Evolutionary conservation across 1,139 yeast species (phyloP).

Genomic region (Blastobotrys indianensis): DNA sequence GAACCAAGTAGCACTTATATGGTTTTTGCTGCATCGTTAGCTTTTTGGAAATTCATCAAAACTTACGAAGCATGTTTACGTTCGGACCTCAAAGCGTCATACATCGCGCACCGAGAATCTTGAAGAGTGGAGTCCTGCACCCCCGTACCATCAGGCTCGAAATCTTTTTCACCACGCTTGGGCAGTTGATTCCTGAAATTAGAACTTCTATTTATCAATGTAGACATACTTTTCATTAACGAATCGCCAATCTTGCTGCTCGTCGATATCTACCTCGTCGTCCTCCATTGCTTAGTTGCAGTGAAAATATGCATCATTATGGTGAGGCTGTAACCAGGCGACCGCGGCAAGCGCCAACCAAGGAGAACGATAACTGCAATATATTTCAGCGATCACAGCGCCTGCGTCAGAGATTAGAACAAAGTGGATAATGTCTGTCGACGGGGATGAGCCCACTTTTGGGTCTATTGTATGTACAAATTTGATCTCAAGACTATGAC

Average conservation of each 20-base stretch:
- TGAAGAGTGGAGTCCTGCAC: slow-evolving; percentile 50
- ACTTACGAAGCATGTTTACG: slow-evolving; percentile 54
- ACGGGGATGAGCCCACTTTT: neutral
- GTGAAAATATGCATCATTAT: too few relatives aligned
- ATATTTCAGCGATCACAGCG: too few relatives aligned
- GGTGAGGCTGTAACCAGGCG: too few relatives aligned
- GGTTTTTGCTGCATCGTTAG: slow-evolving; percentile 23
- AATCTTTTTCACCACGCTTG: slow-evolving; percentile 78
- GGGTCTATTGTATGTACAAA: slow-evolving; percentile 6
- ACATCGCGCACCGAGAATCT: slow-evolving; percentile 67
- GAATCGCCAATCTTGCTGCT: slow-evolving; percentile 9
- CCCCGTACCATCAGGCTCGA: slow-evolving; percentile 74
- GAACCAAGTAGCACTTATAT: slow-evolving; percentile 42
- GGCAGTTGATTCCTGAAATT: slow-evolving; percentile 35
- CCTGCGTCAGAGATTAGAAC: too few relatives aligned
- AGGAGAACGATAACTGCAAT: too few relatives aligned
- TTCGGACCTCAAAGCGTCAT: slow-evolving; percentile 51
- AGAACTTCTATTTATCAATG: neutral
- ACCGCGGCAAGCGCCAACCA: too few relatives aligned
- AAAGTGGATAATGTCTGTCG: too few relatives aligned
- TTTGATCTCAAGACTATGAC: neutral
- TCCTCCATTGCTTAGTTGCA: neutral
- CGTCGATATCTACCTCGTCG: slow-evolving; percentile 5
- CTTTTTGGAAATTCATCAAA: slow-evolving; percentile 35
- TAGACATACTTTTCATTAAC: neutral